Evolutionary conservation across 1,139 yeast species (phyloP), one percentile per base, ranked within the genome.

Genomic region (Eremothecium gossypii): DNA sequence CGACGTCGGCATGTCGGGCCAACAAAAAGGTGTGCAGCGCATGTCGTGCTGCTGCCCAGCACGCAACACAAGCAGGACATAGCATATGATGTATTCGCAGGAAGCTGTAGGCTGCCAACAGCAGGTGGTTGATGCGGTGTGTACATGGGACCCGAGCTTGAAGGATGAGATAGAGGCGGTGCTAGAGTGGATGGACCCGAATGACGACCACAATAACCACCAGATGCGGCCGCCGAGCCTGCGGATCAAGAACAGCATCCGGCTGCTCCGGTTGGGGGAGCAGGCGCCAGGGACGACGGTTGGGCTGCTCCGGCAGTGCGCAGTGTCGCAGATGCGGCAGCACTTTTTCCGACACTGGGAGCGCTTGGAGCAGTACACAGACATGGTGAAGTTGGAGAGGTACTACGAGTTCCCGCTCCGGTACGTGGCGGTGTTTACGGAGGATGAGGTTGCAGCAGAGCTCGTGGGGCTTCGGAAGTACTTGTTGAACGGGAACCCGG

Each of bases 101-200:
- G 44, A 41, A 26, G 35, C 38, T n/a, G n/a, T 12, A 26, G 17
- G n/a, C 14, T 33, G 31, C 9, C 44, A 38, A 13, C 26, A 33
- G 14, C 37, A 37, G 28, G 20, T 41, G n/a, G 23, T 41, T 12
- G 27, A 8, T 23, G 34, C 37, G 10, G 29, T 34, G 10, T 10
- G 29, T 17, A 9, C 9, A 30, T 28, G 13, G 11, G 33, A 14
- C 14, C 11, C 20, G 37, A 20, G 12, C 27, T 43, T 30, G 48
- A 45, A 20, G n/a, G 57, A 54, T 39, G 59, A 56, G 14, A 29
- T 55, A n/a, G 55, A 54, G 29, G 43, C 53, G 3, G 39, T 57
- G 30, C 44, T 57, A 9, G 46, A 47, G 10, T 57, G 61, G 61
- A 23, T 55, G 29, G 48, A 53, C 33, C 61, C 61, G 7, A 48